Evolutionary conservation across 23 red algal species (phyloP), one percentile per base, ranked within the genome.

Genomic region (Gracilaria domingensis): DNA sequence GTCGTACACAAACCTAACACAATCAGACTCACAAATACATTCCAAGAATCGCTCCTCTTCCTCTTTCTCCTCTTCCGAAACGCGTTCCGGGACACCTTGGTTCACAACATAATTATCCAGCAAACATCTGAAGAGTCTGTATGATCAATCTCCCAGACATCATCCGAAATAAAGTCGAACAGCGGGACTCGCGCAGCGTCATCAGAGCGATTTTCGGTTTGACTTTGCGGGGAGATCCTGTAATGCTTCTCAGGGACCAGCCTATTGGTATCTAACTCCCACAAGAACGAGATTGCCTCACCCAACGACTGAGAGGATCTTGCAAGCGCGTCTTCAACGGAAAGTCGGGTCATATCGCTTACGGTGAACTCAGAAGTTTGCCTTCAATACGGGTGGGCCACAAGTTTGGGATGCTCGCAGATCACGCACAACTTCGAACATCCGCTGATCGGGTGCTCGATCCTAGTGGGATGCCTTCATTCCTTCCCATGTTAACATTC

Each of bases 41-140:
- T 84, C 39, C 49, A 95, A 50, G 54, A 95, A 95, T 17, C 21
- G 33, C 32, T 60, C 42, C 29, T 85, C 88, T 66, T 95, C 93
- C 53, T 49, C 54, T 20, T 60, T 58, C 59, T 91, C 87, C 64
- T 84, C 93, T 8, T 71, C 24, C 12, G 76, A 77, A 37, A 91
- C 73, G 5, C 55, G 54, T 61, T 91, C 86, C 47, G 85, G 66
- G 13, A 95, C 78, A 6, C 93, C 93, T 25, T 85, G 82, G 8
- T 82, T 71, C 12, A 75, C 84, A 12, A 39, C 40, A 54, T 95
- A 95, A 49, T 91, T 95, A 75, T 91, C 87, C 24, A 95, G 65
- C 44, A 95, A 82, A 17, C 50, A 18, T 28, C 33, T 57, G 73
- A 95, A 95, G 5, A 62, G 30, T 7, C 48, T 66, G 60, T 80